phyloP scores from a whole-genome alignment of 345 rosid genomes.

The Pugionium dolabratum region DNA sequence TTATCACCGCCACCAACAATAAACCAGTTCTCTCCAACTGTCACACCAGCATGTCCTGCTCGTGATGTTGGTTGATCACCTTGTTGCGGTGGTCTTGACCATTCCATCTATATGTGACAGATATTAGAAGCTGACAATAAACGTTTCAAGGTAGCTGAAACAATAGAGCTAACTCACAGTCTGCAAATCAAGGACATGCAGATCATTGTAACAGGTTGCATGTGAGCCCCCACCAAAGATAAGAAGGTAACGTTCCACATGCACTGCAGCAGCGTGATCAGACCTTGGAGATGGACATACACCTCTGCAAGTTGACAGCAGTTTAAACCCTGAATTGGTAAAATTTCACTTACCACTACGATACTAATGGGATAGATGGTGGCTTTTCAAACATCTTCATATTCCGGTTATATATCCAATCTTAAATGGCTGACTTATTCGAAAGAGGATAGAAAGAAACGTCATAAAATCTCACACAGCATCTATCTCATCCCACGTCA shows the following conservation, averaged over 20 bases:
- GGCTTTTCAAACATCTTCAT: neutral
- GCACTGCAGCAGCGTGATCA: constrained; percentile 97
- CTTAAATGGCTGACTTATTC: constrained; percentile 18
- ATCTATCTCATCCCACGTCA: constrained; percentile 99
- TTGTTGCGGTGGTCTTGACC: constrained; percentile 94
- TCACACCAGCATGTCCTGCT: constrained; percentile 96
- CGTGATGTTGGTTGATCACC: constrained; percentile 90
- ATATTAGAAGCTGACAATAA: constrained; percentile 23
- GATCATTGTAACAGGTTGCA: constrained; percentile 87
- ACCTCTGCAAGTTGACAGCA: constrained; percentile 61
- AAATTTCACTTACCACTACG: constrained; percentile 50
- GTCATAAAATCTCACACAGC: constrained; percentile 62
- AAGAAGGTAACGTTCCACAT: constrained; percentile 92
- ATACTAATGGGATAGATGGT: neutral
- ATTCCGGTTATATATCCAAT: constrained; percentile 16
- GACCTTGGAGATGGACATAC: constrained; percentile 96
- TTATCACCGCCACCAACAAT: constrained; percentile 99
- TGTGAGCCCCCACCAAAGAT: constrained; percentile 99
- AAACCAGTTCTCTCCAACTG: constrained; percentile 98
- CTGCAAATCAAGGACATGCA: constrained; percentile 96
- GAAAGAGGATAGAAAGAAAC: constrained; percentile 2
- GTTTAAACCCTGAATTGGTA: constrained; percentile 35
- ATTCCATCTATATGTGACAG: constrained; percentile 75
- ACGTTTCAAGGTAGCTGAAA: constrained; percentile 26
- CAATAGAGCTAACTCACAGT: constrained; percentile 60